Evolutionary conservation across 768 basidiomycete genomes (phyloP), one percentile per base, ranked within the genome.

Genomic region (Xerocomellus amylosporus): DNA sequence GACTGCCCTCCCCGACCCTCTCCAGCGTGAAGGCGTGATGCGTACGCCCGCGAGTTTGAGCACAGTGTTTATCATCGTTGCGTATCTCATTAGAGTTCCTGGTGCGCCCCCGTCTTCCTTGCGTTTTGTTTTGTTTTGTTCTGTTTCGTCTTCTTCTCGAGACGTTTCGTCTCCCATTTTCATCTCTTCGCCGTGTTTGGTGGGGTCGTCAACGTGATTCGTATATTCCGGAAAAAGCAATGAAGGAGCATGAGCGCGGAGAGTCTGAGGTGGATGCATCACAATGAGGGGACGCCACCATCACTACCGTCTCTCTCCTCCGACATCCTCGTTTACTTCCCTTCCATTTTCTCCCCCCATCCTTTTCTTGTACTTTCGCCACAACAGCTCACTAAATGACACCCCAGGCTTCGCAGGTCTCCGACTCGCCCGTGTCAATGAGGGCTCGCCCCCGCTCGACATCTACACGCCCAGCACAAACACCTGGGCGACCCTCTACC

Each of bases 31-130:
- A 4, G 53, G 6, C 55, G 64, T 1, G 64, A 66, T 15, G 49
- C 64, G 0, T 65, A 65, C 14, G 64, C 64, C 64, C 3, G 60
- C 58, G 2, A 60, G 58, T 54, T 28, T 65, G 24, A 47, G 14
- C 14, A 60, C 58, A 5, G 64, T 65, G 36, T 65, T 60, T 8
- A 43, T 63, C 38, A 28, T 60, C 0, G 58, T 58, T 1, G 64
- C 64, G 17, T 65, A 48, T 47, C 34, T 65, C 3, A 50, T 63
- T 5, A 34, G n/a, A n/a, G n/a, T n/a, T n/a, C n/a, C n/a, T n/a
- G 64, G 31, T 34, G 24, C n/a, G n/a, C n/a, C n/a, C n/a, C 24
- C 4, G 24, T 24, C 24, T 24, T 24, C 24, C 24, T 2, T 24
- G 24, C 24, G 4, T 24, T 2, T 24, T 24, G 24, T n/a, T n/a